Evolutionary conservation across 768 basidiomycete species (phyloP).

Genomic region (Pisolithus marmoratus): DNA sequence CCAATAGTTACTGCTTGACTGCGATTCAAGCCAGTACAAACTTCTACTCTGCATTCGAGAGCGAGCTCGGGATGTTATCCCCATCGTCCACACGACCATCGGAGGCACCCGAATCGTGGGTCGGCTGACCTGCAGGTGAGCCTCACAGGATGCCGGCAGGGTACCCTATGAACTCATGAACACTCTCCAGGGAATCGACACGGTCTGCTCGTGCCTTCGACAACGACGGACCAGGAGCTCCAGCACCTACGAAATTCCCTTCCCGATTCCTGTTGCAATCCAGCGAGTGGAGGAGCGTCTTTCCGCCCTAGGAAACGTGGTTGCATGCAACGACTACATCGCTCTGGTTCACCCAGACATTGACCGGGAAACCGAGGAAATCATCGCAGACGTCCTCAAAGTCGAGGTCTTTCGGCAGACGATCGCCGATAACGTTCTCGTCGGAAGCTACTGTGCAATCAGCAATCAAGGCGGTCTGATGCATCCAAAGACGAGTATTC

Average conservation of each 20-base stretch:
- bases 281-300: constrained; percentile 97
- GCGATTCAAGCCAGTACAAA: constrained; percentile 94
- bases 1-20: constrained; percentile 95
- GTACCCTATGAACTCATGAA: not conserved
- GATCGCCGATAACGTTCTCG: constrained; percentile 92
- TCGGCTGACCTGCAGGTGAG: constrained; percentile 81
- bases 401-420: constrained; percentile 99
- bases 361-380: constrained; percentile 98
- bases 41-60: constrained; percentile 97
- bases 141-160: not conserved
- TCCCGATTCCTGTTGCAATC: constrained; percentile 87
- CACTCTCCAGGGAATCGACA: constrained; percentile 76
- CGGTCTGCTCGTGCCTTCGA: constrained; percentile 91
- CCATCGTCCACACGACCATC: constrained; percentile 94
- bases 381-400: constrained; percentile 98
- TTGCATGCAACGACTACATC: constrained; percentile 98
- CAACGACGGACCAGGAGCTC: constrained; percentile 96
- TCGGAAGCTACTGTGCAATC: constrained; percentile 93
- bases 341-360: constrained; percentile 98
- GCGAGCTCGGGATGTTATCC: constrained; percentile 90
- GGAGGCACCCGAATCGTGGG: constrained; percentile 93
- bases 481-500: constrained; percentile 94
- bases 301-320: constrained; percentile 96
- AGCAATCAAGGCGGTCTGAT: constrained; percentile 97
- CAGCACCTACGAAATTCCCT: constrained; percentile 96